Evolutionary conservation across 2,329 filamentous ascomycete species (phyloP).

Genomic region (Metarhizium brunneum): DNA sequence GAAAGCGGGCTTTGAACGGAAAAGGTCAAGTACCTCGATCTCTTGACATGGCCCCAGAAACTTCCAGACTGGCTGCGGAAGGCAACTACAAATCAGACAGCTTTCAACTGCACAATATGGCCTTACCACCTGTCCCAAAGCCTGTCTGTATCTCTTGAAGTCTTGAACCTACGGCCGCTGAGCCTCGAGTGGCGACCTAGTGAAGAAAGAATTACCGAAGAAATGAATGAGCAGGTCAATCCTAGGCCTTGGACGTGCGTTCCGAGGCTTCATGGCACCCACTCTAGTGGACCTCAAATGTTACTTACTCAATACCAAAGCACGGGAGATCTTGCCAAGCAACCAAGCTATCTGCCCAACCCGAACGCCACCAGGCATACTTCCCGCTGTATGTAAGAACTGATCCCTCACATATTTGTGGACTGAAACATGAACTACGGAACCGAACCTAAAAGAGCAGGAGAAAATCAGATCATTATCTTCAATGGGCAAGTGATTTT

Average conservation of each 20-base stretch:
- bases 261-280: neutral
- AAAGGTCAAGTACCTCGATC: neutral
- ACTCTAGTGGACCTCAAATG: neutral
- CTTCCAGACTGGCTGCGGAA: neutral
- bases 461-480: neutral
- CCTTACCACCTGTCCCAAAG: too few species aligned
- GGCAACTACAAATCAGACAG: neutral
- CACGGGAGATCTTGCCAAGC: neutral
- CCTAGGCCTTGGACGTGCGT: neutral
- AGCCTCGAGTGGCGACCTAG: neutral
- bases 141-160: neutral
- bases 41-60: neutral
- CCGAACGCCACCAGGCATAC: neutral
- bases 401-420: too few species aligned
- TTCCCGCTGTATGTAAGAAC: neutral
- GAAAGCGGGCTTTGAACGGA: neutral
- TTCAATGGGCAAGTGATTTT: neutral
- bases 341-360: neutral
- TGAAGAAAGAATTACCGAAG: neutral
- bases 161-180: neutral
- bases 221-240: neutral
- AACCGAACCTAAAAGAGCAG: too few species aligned
- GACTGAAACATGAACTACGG: too few species aligned
- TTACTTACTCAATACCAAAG: neutral
- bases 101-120: neutral